Conservation (phyloP, 352 stramenopile species). For the Phytophthora idaei region DNA sequence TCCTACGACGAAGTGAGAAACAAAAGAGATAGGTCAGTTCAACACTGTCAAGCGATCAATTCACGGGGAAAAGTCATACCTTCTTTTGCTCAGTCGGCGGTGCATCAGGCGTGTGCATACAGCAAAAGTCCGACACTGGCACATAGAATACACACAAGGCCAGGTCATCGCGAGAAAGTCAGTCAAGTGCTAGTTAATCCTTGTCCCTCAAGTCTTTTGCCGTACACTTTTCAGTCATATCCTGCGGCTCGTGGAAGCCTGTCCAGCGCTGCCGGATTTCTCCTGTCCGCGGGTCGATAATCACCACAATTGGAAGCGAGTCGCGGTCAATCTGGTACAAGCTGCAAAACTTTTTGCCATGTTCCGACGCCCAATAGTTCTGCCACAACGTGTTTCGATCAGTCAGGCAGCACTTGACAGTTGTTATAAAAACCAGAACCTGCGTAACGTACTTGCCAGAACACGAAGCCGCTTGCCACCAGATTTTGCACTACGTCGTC, state of each 20-base stretch:
- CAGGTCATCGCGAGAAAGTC: neutral
- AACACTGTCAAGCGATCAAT: neutral
- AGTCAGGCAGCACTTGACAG: neutral
- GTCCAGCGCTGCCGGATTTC: slow-evolving; percentile 71
- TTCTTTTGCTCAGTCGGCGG: slow-evolving; percentile 27
- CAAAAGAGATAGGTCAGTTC: slow-evolving; percentile 3
- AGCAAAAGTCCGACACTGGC: slow-evolving; percentile 73
- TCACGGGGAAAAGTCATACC: slow-evolving; percentile 5
- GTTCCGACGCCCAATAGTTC: slow-evolving; percentile 80
- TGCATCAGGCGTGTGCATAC: slow-evolving; percentile 51
- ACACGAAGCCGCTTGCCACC: slow-evolving; percentile 93
- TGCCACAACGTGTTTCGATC: slow-evolving; percentile 23
- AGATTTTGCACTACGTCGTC: slow-evolving; percentile 96
- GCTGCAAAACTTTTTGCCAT: slow-evolving; percentile 84
- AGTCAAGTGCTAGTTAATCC: neutral
- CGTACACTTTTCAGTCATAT: slow-evolving; percentile 80
- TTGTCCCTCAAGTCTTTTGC: neutral
- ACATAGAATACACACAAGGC: neutral
- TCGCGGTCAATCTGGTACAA: slow-evolving; percentile 82
- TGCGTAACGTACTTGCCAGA: slow-evolving; percentile 86
- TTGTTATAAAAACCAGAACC: neutral
- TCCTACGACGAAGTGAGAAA: slow-evolving; percentile 17
- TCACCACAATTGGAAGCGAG: slow-evolving; percentile 68
- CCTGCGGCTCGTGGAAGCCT: slow-evolving; percentile 69
- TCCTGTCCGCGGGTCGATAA: slow-evolving; percentile 81